Conservation (phyloP, 352 stramenopile species). For the Blastocystis sp. region DNA sequence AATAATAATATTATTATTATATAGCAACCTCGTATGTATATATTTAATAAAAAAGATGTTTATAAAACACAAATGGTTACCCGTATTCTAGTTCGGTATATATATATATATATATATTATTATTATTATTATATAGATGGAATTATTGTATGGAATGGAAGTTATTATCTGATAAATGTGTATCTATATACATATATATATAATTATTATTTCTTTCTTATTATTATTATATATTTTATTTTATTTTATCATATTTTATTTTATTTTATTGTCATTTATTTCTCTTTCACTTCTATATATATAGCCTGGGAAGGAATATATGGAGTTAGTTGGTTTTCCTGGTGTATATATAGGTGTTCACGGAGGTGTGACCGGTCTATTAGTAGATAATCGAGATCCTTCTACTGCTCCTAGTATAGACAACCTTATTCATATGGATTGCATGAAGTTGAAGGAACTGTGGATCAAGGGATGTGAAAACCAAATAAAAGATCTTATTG, state of each 20-base stretch:
- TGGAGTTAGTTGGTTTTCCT: slow-evolving; percentile 27
- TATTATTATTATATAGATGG: slow-evolving; percentile 22
- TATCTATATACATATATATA: slow-evolving; percentile 7
- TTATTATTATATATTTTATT: not conserved
- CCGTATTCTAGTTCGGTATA: slow-evolving; percentile 18
- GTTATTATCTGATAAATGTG: not conserved
- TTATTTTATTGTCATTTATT: too few relatives aligned
- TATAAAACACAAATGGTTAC: slow-evolving; percentile 37
- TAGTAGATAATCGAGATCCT: slow-evolving; percentile 24
- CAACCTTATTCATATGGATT: slow-evolving; percentile 31
- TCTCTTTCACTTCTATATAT: too few relatives aligned
- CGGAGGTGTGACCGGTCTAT: slow-evolving; percentile 7
- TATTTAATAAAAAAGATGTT: too few relatives aligned
- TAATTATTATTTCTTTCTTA: not conserved
- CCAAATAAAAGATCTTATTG: slow-evolving; percentile 27
- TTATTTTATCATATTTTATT: too few relatives aligned
- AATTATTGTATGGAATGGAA: slow-evolving; percentile 38
- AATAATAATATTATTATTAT: too few relatives aligned
- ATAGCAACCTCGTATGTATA: too few relatives aligned
- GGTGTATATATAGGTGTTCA: slow-evolving; percentile 30
- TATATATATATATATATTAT: not conserved
- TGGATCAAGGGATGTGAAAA: slow-evolving; percentile 27
- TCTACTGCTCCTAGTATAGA: slow-evolving; percentile 20
- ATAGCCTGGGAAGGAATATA: slow-evolving; percentile 8
- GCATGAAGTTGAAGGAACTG: slow-evolving; percentile 20